Base-by-base conservation (phyloP, 2,329 filamentous ascomycete genomes). In the Aspergillus versicolor region DNA sequence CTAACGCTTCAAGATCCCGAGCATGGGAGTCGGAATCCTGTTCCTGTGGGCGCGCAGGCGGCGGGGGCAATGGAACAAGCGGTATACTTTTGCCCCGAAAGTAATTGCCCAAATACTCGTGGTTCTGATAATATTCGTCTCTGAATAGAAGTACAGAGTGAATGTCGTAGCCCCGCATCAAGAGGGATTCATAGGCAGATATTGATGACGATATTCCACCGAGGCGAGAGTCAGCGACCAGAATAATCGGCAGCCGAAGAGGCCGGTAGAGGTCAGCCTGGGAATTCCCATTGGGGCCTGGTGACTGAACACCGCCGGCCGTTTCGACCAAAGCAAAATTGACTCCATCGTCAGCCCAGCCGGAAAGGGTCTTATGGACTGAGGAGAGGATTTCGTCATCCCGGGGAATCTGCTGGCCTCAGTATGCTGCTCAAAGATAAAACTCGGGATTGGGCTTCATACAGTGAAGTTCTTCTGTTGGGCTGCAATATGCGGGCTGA, bases 121-220 rank as follows among this genome's bases (percentile, higher is more conserved):
- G 81, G 60, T 93, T 93, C 54, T 84, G 78, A 63, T 90, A 91
- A 37, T 80, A 77, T 0, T 80, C 76, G 42, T 91, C 83, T 12
- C 83, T 74, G 66, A 95, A 92, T 11, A 93, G 73, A 1, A 92
- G 70, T 0, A 94, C 81, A 0, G 83, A 81, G 57, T 88, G 84
- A 8, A 95, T 79, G 61, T 93, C 88, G 64, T 93, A 92, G 2
- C 91, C 91, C 17, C 91, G 82, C n/a, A 93, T 75, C 47, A 83
- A 80, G 1, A 95, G 78, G 1, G 89, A 91, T 73, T 95, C 91
- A 63, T 86, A 92, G 0, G 91, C 89, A 0, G 89, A 88, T 43
- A 95, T 89, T 0, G 91, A 91, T 5, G 88, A 83, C 0, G 88
- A 90, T 55, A 95, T 94, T 0, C 91, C 91, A 0, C 91, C 91